phyloP scores from a whole-genome alignment of 306 rosid species.

The Sicyos edulis region DNA sequence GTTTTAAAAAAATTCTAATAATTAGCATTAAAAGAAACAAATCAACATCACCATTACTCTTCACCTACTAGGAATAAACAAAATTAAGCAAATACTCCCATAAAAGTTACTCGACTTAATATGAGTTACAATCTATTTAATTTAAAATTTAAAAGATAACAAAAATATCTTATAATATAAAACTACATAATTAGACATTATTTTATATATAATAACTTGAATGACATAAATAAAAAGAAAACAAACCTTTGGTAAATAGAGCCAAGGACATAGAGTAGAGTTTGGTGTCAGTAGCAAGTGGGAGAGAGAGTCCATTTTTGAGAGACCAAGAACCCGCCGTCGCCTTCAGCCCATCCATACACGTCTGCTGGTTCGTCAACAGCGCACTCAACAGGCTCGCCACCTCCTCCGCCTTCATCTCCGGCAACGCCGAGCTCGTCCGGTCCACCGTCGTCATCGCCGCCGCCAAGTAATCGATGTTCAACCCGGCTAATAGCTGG shows the following conservation, averaged over 20 bases:
- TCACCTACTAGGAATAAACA: too few species aligned
- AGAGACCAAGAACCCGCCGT: constrained; percentile 60
- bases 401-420: constrained; percentile 50
- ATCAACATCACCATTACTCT: too few species aligned
- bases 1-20: too few species aligned
- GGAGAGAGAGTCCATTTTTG: constrained; percentile 46
- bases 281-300: constrained; percentile 68
- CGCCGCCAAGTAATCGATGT: constrained; percentile 50
- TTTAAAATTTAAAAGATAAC: too few species aligned
- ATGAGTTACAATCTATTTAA: too few species aligned
- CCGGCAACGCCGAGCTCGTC: constrained; percentile 33
- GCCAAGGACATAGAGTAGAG: constrained; percentile 75
- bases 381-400: constrained; percentile 65
- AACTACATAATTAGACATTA: too few species aligned
- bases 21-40: too few species aligned
- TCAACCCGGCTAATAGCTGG: constrained; percentile 44
- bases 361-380: constrained; percentile 73
- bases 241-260: constrained; percentile 40
- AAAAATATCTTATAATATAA: too few species aligned
- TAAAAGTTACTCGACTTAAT: too few species aligned
- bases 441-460: constrained; percentile 44
- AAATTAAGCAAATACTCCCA: too few species aligned
- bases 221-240: too few species aligned
- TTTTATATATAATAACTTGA: too few species aligned
- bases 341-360: constrained; percentile 64